A percentile compares a stretch with the other conserved stretches of the same genome.
phyloP scores from a whole-genome alignment of 257 asterid genomes.

The Schizonepeta tenuifolia region DNA sequence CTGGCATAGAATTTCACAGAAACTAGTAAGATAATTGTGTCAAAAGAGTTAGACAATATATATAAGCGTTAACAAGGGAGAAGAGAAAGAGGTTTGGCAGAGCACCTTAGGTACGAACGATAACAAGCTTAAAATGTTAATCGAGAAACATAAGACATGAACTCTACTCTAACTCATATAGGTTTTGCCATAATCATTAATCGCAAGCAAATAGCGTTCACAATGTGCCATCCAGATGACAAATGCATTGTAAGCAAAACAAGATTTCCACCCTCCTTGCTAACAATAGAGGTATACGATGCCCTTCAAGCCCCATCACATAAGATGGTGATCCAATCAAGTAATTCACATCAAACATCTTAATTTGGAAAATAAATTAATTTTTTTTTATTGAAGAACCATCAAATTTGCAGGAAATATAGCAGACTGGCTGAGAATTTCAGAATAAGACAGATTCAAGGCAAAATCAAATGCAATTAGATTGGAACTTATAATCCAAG shows the following conservation, averaged over 20 bases:
- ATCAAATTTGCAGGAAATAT: not conserved
- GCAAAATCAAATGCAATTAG: not conserved
- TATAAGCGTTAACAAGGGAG: conserved; percentile 1
- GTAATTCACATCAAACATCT: conserved; percentile 2
- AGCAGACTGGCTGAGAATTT: not conserved
- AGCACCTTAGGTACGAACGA: conserved; percentile 12
- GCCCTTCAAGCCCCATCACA: not conserved
- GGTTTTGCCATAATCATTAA: not conserved
- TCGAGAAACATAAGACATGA: not conserved
- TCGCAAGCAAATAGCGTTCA: conserved; percentile 13
- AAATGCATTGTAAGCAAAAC: not conserved
- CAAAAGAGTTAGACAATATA: too few relatives aligned
- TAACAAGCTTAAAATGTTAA: not conserved
- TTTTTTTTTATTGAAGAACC: not conserved
- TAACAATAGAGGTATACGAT: not conserved
- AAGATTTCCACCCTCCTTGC: not conserved
- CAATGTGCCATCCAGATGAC: not conserved
- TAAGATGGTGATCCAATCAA: conserved; percentile 8
- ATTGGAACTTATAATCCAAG: conserved; percentile 2
- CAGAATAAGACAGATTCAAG: not conserved
- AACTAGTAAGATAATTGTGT: not conserved
- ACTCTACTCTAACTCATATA: not conserved
- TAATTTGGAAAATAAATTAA: not conserved
- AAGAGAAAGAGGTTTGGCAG: not conserved
- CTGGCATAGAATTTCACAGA: not conserved